These are phyloP conservation scores for Penicillium italicum DNA, from an alignment of 2,329 filamentous ascomycete species.

Conservation along the genomic window DNA sequence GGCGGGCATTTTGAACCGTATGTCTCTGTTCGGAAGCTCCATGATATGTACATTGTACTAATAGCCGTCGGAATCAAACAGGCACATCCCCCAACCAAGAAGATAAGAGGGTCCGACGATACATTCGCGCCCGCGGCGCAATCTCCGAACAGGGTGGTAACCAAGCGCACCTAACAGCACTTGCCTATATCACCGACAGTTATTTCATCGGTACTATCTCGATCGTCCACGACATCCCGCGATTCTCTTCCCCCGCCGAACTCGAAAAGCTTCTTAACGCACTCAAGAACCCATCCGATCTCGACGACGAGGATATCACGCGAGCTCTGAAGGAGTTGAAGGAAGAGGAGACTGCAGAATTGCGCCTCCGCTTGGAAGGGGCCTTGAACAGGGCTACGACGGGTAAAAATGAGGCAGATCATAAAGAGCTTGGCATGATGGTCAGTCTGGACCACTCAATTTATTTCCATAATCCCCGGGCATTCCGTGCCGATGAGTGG, in stretches of 20 bases:
- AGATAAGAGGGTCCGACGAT: constrained; percentile 63
- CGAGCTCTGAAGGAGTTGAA: constrained; percentile 43
- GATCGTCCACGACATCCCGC: constrained; percentile 75
- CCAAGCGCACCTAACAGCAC: constrained; percentile 76
- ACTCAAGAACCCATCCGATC: constrained; percentile 44
- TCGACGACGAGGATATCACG: constrained; percentile 41
- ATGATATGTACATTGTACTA: no score
- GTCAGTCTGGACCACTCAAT: constrained; percentile 51
- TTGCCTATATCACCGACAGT: constrained; percentile 90
- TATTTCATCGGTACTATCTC: constrained; percentile 90
- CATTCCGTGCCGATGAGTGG: constrained; percentile 51
- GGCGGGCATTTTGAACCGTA: constrained; percentile 56
- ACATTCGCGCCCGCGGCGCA: constrained; percentile 51
- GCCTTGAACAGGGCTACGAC: constrained; percentile 30
- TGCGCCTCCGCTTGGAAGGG: constrained; percentile 35
- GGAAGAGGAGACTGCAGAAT: constrained; percentile 42
- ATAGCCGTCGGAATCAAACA: constrained; percentile 31
- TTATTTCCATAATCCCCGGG: constrained; percentile 50
- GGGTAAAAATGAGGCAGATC: constrained; percentile 22
- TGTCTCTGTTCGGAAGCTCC: constrained; percentile 7
- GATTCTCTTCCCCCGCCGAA: constrained; percentile 57
- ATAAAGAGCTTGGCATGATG: constrained; percentile 48
- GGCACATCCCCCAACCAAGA: constrained; percentile 51
- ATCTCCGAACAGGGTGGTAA: constrained; percentile 72
- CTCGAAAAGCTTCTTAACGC: constrained; percentile 39